Conservation (phyloP, 106 monocot genomes). For the Triglochin maritima region DNA sequence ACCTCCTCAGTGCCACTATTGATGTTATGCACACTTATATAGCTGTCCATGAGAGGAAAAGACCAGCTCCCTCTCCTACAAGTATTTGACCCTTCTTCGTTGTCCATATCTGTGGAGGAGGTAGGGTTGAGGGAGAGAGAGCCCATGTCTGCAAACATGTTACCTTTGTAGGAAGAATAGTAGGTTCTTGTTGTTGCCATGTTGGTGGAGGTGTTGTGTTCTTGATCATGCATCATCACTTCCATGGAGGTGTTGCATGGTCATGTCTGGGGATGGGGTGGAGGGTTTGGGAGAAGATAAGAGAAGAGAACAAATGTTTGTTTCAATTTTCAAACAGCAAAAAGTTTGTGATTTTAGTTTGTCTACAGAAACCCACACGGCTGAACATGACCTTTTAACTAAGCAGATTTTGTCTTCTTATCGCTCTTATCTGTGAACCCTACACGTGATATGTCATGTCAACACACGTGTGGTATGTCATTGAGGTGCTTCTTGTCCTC, state of each 20-base stretch:
- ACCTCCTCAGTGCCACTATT: slow-evolving; percentile 3
- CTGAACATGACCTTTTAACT: slow-evolving; percentile 5
- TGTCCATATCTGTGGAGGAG: slow-evolving; percentile 2
- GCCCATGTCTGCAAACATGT: slow-evolving; percentile 27
- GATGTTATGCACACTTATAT: slow-evolving; percentile 5
- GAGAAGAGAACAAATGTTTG: not conserved
- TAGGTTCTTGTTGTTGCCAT: not conserved
- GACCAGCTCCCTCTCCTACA: slow-evolving; percentile 11
- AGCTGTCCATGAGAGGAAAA: slow-evolving; percentile 11
- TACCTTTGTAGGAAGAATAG: slow-evolving; percentile 29
- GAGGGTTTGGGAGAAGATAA: not conserved
- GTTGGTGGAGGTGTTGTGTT: no score
- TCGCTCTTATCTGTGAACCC: not conserved
- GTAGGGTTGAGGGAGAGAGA: slow-evolving; percentile 44
- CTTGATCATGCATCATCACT: not conserved
- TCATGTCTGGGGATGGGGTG: slow-evolving; percentile 3
- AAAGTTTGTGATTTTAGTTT: not conserved
- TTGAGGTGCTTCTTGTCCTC: not conserved
- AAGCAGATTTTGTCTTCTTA: not conserved
- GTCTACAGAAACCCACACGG: slow-evolving; percentile 16
- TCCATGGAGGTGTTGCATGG: slow-evolving; percentile 7
- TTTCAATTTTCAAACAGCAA: not conserved
- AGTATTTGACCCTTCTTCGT: not conserved
- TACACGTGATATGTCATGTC: slow-evolving; percentile 12
- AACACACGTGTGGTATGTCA: slow-evolving; percentile 5